A percentile compares a stretch with the other conserved stretches of the same genome.
Conservation (phyloP, 768 basidiomycete genomes). For the Rhodocollybia butyracea region DNA sequence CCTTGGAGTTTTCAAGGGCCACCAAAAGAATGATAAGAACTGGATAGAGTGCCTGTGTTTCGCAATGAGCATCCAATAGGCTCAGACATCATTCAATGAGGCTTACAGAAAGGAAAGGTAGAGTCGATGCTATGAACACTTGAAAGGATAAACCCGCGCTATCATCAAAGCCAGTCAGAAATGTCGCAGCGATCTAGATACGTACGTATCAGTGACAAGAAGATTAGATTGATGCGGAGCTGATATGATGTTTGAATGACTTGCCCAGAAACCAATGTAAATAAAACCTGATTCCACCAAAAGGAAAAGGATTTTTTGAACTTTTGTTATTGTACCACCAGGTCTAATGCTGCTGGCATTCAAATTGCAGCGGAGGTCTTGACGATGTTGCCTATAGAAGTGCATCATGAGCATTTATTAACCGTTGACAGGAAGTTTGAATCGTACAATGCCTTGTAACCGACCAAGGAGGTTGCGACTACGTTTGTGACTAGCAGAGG, state of each 20-base stretch:
- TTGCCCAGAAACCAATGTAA: background rate
- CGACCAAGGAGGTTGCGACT: background rate
- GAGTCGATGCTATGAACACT: background rate
- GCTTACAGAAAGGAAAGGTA: background rate
- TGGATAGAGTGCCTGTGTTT: background rate
- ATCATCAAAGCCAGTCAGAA: background rate
- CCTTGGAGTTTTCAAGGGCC: background rate
- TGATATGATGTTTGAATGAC: background rate
- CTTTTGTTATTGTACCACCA: background rate
- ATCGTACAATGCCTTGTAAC: background rate
- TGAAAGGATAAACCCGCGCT: background rate
- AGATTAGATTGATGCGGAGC: no score
- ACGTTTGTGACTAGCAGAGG: background rate
- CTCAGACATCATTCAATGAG: background rate
- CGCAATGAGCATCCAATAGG: background rate
- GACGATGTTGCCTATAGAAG: background rate
- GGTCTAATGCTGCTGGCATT: background rate
- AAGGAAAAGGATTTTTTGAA: background rate
- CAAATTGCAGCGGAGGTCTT: background rate
- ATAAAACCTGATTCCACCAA: background rate
- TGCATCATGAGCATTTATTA: no score
- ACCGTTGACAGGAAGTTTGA: background rate
- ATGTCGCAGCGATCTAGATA: background rate
- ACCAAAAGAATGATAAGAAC: background rate
- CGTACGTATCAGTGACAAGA: background rate